Base-by-base conservation (phyloP, 345 rosid species). In the Cardiospermum halicacabum region DNA sequence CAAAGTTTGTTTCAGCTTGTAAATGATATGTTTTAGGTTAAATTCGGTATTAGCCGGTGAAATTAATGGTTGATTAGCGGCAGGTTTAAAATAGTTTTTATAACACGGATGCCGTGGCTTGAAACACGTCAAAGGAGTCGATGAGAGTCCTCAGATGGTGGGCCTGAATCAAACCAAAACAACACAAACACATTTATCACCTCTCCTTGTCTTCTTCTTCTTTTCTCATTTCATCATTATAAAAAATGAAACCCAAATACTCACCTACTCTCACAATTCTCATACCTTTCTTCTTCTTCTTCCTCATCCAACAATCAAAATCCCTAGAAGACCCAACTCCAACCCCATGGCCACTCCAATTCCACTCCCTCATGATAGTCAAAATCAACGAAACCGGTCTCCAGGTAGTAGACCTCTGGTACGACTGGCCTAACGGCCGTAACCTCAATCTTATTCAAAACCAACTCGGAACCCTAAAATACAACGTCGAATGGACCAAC, bases 381-480 rank as follows among this genome's bases (percentile, higher is more conserved):
- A 81, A 84, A 78, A 77, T 79, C 79, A 79, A 75, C 56, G 83
- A 86, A 47, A 50, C 69, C 19, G n/a, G n/a, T n/a, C 88, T 87
- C 21, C 84, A 84, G 70, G 73, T 64, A 72, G 56, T 64, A 3
- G 86, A 88, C 69, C 87, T 88, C 34, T 88, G 91, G 91, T 88
- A 85, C 73, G 89, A 85, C 37, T 88, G 89, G 88, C 50, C 73
- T 40, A 80, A 82, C 48, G 84, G 82, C 57, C 87, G 95, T 42
- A 88, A 83, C 68, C 81, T 85, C 84, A 88, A 85, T 75, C 83
- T 85, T 9, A 81, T 88, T 28, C 91, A 83, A 53, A 64, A 78
- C 13, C 95, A 88, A 81, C 79, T 82, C 21, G 86, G 87, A 0
- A 72, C 70, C 65, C 76, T 84, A 10, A 48, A 53, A 5, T 87